These are phyloP conservation scores for Hypoxylon rickii DNA, from an alignment of 495 filamentous ascomycete species.

Conservation along the genomic window DNA sequence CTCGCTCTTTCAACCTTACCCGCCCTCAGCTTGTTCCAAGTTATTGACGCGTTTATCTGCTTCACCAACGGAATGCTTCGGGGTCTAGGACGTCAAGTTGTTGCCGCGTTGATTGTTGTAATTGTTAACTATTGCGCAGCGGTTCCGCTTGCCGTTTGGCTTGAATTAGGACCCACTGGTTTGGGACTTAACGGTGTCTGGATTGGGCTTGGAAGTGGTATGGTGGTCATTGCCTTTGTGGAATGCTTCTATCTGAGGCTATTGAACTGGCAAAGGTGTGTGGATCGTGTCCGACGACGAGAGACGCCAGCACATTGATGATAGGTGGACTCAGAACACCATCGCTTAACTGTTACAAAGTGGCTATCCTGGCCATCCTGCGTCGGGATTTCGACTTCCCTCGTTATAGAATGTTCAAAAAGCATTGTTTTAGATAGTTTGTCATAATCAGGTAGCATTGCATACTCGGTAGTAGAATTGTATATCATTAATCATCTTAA, in stretches of 20 bases:
- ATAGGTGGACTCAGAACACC: too few species aligned
- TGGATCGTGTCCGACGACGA: too few species aligned
- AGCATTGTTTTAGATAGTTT: too few species aligned
- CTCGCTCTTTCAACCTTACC: conserved; percentile 35
- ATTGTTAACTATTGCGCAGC: conserved; percentile 74
- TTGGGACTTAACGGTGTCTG: conserved; percentile 70
- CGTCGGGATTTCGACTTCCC: too few species aligned
- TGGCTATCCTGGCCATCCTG: too few species aligned
- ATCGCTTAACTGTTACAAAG: too few species aligned
- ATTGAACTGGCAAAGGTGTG: conserved; percentile 38
- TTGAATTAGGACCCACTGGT: conserved; percentile 59
- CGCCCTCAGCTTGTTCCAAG: conserved; percentile 47
- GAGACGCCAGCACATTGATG: too few species aligned
- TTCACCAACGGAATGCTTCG: conserved; percentile 71
- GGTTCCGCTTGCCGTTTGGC: conserved; percentile 71
- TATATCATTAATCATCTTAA: too few species aligned
- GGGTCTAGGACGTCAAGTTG: conserved; percentile 67
- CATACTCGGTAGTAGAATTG: too few species aligned
- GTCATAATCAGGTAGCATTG: too few species aligned
- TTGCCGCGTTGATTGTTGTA: conserved; percentile 74
- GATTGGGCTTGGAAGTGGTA: conserved; percentile 65
- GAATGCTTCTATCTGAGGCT: conserved; percentile 38
- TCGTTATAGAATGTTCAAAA: too few species aligned
- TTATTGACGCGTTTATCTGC: conserved; percentile 41
- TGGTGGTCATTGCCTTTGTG: conserved; percentile 46